These are phyloP conservation scores for Psilocybe sp. DNA, from an alignment of 768 basidiomycete species.

Conservation along the genomic window DNA sequence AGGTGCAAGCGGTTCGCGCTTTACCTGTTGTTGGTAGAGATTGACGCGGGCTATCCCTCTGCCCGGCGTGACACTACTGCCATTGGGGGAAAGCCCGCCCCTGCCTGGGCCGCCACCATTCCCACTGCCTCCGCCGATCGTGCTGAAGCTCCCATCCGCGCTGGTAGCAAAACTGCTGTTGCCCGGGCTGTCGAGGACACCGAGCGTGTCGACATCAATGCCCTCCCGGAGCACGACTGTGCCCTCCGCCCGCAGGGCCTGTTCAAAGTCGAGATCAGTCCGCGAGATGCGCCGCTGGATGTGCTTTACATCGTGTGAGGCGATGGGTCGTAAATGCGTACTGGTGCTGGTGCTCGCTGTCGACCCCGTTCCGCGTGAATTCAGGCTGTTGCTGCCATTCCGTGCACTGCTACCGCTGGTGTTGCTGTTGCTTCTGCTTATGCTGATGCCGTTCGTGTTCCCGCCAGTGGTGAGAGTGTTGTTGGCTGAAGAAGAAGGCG, in stretches of 20 bases:
- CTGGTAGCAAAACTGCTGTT: conserved; percentile 37
- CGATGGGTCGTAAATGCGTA: conserved; percentile 49
- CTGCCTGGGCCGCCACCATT: not conserved
- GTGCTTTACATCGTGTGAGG: conserved; percentile 42
- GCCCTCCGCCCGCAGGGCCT: conserved; percentile 61
- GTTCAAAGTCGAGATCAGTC: conserved; percentile 80
- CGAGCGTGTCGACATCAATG: conserved; percentile 65
- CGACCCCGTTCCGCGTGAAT: no score
- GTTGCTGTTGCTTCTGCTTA: not conserved
- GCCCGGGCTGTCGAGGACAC: conserved; percentile 45
- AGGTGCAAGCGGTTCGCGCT: conserved; percentile 32
- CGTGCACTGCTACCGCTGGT: not conserved
- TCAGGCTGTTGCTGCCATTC: not conserved
- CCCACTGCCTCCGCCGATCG: not conserved
- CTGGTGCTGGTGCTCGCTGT: not conserved
- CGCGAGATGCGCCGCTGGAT: conserved; percentile 61
- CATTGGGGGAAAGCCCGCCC: no score
- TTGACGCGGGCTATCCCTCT: conserved; percentile 21
- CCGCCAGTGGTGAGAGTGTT: conserved; percentile 28
- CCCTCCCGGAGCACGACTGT: conserved; percentile 73
- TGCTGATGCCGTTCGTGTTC: conserved; percentile 61
- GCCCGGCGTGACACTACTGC: not conserved
- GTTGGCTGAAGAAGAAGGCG: not conserved
- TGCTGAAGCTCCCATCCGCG: conserved; percentile 24
- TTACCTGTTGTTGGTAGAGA: no score